phyloP scores from a whole-genome alignment of 1,139 yeast genomes.

The Magnusiomyces fungicola region DNA sequence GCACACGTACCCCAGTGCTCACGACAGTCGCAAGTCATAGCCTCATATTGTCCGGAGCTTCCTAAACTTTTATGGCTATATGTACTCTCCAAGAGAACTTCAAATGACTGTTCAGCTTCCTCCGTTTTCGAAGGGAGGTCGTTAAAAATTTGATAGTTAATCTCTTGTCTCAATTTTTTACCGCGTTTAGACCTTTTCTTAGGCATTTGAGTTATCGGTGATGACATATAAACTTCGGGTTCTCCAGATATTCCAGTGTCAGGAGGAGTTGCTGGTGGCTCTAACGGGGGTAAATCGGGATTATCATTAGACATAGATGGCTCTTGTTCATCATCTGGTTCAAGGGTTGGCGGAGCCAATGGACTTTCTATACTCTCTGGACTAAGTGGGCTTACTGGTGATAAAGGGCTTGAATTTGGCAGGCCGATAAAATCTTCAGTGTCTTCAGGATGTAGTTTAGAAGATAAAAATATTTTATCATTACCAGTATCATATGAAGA shows the following conservation, averaged over 20 bases:
- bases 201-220: slow-evolving; percentile 10
- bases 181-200: slow-evolving; percentile 15
- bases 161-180: slow-evolving; percentile 2
- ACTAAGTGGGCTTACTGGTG: not conserved
- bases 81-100: slow-evolving; percentile 48
- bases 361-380: too few relatives aligned
- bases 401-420: not conserved
- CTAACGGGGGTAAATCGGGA: not conserved
- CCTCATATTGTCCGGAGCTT: slow-evolving; percentile 59
- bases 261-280: not conserved
- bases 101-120: slow-evolving; percentile 62
- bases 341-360: not conserved
- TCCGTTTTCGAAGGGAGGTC: slow-evolving; percentile 53
- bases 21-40: slow-evolving; percentile 85
- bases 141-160: slow-evolving; percentile 28
- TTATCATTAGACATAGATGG: not conserved
- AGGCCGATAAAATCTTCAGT: not conserved
- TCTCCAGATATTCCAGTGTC: not conserved
- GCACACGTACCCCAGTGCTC: slow-evolving; percentile 39
- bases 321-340: not conserved
- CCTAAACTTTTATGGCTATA: slow-evolving; percentile 59
- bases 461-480: too few relatives aligned
- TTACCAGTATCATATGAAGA: too few relatives aligned
- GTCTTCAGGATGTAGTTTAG: not conserved
- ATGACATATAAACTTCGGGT: not conserved